Evolutionary conservation across 1,139 yeast genomes (phyloP).

Genomic region (Debaryomycetaceae sp.): DNA sequence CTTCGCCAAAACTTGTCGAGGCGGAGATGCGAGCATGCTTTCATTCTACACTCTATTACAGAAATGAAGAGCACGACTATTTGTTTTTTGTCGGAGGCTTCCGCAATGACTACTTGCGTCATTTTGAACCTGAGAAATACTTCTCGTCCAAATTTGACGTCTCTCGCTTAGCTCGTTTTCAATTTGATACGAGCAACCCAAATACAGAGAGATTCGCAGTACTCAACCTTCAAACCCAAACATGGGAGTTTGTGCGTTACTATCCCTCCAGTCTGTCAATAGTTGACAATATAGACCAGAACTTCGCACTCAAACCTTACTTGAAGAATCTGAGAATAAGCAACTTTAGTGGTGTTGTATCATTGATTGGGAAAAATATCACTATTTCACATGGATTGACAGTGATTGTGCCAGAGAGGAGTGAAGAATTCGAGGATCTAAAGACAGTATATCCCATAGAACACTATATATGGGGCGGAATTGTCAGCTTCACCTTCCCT

Average conservation of each 20-base stretch:
- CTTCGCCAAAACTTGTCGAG: slow-evolving; percentile 28
- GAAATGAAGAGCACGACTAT: slow-evolving; percentile 33
- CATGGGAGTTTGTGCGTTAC: slow-evolving; percentile 39
- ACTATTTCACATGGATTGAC: slow-evolving; percentile 40
- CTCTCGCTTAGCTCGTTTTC: slow-evolving; percentile 29
- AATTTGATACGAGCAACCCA: slow-evolving; percentile 24
- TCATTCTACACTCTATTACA: slow-evolving; percentile 36
- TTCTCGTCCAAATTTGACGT: slow-evolving; percentile 35
- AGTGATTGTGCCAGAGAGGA: slow-evolving; percentile 28
- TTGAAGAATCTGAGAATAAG: slow-evolving; percentile 31
- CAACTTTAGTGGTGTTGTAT: slow-evolving; percentile 30
- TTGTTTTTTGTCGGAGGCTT: slow-evolving; percentile 44
- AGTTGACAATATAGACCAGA: slow-evolving; percentile 11
- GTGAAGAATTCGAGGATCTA: slow-evolving; percentile 21
- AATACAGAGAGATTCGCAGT: slow-evolving; percentile 34
- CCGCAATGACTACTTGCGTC: slow-evolving; percentile 33
- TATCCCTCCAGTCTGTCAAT: slow-evolving; percentile 30
- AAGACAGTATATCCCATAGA: slow-evolving; percentile 17
- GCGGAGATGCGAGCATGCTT: slow-evolving; percentile 46
- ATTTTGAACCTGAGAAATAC: slow-evolving; percentile 29
- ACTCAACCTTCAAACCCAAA: slow-evolving; percentile 40
- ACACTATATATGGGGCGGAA: slow-evolving; percentile 34
- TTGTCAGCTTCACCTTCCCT: slow-evolving; percentile 38
- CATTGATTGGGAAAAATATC: slow-evolving; percentile 34
- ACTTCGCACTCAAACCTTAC: slow-evolving; percentile 15